Conservation (phyloP, 768 basidiomycete species). For the Leccinum subtestaceum region DNA sequence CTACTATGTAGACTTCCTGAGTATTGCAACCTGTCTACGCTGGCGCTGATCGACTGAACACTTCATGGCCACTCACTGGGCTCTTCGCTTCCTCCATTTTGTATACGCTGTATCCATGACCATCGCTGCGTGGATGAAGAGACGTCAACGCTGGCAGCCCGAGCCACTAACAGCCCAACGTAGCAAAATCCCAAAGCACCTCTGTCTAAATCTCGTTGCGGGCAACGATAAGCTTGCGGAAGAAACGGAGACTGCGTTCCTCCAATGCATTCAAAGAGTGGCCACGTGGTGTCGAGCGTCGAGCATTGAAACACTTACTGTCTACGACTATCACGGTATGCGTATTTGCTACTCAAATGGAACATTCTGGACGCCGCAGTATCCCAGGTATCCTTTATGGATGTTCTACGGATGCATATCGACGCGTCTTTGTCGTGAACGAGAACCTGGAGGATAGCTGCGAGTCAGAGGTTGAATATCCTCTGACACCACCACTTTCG, state of each 20-base stretch:
- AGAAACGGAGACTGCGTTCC: constrained; percentile 40
- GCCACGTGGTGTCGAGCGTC: constrained; percentile 60
- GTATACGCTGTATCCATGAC: constrained; percentile 48
- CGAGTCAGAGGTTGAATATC: constrained; percentile 63
- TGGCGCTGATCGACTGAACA: not conserved
- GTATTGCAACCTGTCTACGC: constrained; percentile 6
- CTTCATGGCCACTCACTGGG: constrained; percentile 41
- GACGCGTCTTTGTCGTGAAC: constrained; percentile 32
- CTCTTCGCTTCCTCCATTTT: constrained; percentile 57
- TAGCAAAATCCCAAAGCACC: constrained; percentile 58
- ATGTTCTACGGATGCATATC: constrained; percentile 41
- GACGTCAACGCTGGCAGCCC: constrained; percentile 38
- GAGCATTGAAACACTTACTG: constrained; percentile 62
- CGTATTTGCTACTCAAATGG: constrained; percentile 2
- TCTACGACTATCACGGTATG: constrained; percentile 73
- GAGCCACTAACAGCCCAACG: constrained; percentile 50
- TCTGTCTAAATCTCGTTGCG: constrained; percentile 62
- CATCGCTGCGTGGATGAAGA: constrained; percentile 40
- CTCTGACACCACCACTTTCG: constrained; percentile 75
- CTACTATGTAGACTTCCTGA: not conserved
- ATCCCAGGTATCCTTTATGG: constrained; percentile 40
- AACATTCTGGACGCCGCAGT: constrained; percentile 6
- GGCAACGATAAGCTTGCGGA: constrained; percentile 36
- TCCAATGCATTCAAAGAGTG: constrained; percentile 52
- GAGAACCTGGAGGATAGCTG: constrained; percentile 33